Evolutionary conservation across 306 rosid species (phyloP).

Genomic region (Glycine soja): DNA sequence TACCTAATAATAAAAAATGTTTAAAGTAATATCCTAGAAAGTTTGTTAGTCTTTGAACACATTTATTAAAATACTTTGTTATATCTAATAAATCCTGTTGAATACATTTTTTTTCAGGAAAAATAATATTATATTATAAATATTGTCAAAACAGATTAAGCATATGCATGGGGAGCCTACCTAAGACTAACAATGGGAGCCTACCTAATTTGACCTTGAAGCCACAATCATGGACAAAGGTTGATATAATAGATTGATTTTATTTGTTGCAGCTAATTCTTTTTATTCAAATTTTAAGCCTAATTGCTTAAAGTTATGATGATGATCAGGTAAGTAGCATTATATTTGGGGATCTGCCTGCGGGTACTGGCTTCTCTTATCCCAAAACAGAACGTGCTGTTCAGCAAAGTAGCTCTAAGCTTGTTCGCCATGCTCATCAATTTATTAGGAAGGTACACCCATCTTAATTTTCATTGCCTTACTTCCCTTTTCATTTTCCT

Average conservation of each 20-base stretch:
- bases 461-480: not conserved
- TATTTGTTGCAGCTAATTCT: not conserved
- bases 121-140: too few relatives aligned
- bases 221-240: not conserved
- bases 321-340: not conserved
- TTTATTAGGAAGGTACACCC: slow-evolving; percentile 54
- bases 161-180: too few relatives aligned
- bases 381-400: slow-evolving; percentile 26
- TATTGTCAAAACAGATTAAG: too few relatives aligned
- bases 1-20: too few relatives aligned
- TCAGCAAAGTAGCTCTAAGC: too few relatives aligned
- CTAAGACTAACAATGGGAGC: not conserved
- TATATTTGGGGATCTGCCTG: slow-evolving; percentile 50
- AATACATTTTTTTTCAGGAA: too few relatives aligned
- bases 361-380: slow-evolving; percentile 65
- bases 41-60: too few relatives aligned
- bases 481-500: too few relatives aligned
- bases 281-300: not conserved
- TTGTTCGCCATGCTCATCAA: slow-evolving; percentile 44
- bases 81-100: too few relatives aligned
- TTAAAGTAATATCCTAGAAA: too few relatives aligned
- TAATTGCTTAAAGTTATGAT: not conserved
- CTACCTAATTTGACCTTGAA: not conserved
- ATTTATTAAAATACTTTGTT: too few relatives aligned
- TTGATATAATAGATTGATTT: not conserved